Conservation (phyloP, 1,284 basidiomycete genomes). For the Hemileia vastatrix region DNA sequence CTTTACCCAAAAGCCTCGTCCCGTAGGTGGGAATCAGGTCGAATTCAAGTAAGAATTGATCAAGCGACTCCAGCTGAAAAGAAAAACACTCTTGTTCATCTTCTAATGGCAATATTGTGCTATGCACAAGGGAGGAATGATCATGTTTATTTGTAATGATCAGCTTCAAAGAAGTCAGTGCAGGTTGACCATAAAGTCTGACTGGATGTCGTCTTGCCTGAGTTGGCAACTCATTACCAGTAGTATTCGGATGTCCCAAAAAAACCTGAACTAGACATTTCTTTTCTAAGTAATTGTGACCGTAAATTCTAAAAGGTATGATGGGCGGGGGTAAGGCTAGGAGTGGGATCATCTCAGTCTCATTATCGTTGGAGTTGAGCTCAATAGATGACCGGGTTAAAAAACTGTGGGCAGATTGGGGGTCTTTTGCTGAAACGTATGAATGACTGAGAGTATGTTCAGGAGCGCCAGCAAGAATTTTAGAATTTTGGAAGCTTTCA, state of each 20-base stretch:
- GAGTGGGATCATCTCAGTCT: constrained; percentile 77
- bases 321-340: constrained; percentile 93
- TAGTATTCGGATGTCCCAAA: constrained; percentile 57
- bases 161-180: constrained; percentile 70
- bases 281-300: constrained; percentile 58
- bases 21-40: constrained; percentile 97
- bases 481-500: too few relatives aligned
- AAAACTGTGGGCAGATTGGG: constrained; percentile 1
- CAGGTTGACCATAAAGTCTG: constrained; percentile 49
- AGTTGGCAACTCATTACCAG: too few relatives aligned
- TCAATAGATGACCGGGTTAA: constrained; percentile 10
- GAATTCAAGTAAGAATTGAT: constrained; percentile 74
- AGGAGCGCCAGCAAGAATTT: too few relatives aligned
- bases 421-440: background rate
- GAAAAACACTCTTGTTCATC: constrained; percentile 72
- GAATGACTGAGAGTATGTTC: background rate
- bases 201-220: constrained; percentile 24
- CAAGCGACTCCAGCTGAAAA: constrained; percentile 72
- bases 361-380: constrained; percentile 37
- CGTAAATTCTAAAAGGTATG: constrained; percentile 60
- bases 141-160: constrained; percentile 79
- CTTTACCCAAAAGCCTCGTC: constrained; percentile 92
- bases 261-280: constrained; percentile 77
- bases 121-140: constrained; percentile 73
- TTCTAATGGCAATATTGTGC: constrained; percentile 70